Conservation (phyloP, 305 asterid species). For the Rubia tinctorum region DNA sequence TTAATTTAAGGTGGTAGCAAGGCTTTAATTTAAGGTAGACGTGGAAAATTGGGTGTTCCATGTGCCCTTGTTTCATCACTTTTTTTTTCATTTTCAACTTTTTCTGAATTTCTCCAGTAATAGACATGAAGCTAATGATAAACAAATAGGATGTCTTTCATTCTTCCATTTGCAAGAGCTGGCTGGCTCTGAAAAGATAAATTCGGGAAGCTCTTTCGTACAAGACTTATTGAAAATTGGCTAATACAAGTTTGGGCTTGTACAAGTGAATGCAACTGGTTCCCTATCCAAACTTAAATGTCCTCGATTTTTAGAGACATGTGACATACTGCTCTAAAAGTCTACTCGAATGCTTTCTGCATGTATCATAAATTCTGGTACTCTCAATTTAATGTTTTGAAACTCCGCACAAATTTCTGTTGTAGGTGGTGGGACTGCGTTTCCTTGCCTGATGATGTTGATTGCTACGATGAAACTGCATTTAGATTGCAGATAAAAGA, state of each 20-base stretch:
- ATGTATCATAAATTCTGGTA: background rate
- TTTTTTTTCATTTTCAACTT: background rate
- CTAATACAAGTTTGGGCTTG: background rate
- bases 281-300: background rate
- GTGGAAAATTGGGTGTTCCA: background rate
- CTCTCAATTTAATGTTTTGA: background rate
- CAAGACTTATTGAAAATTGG: background rate
- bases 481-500: constrained; percentile 78
- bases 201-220: background rate
- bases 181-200: too few relatives aligned
- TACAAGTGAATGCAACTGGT: background rate
- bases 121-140: background rate
- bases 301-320: background rate
- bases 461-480: constrained; percentile 50
- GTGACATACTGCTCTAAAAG: background rate
- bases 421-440: constrained; percentile 97
- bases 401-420: constrained; percentile 18
- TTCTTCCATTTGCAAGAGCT: background rate
- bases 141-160: background rate
- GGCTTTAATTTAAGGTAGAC: background rate
- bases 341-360: background rate
- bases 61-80: background rate
- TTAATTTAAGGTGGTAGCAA: background rate
- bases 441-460: constrained; percentile 86
- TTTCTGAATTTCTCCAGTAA: background rate